These are phyloP conservation scores for Fusarium miscanthi DNA, from an alignment of 2,329 filamentous ascomycete species.

Conservation along the genomic window DNA sequence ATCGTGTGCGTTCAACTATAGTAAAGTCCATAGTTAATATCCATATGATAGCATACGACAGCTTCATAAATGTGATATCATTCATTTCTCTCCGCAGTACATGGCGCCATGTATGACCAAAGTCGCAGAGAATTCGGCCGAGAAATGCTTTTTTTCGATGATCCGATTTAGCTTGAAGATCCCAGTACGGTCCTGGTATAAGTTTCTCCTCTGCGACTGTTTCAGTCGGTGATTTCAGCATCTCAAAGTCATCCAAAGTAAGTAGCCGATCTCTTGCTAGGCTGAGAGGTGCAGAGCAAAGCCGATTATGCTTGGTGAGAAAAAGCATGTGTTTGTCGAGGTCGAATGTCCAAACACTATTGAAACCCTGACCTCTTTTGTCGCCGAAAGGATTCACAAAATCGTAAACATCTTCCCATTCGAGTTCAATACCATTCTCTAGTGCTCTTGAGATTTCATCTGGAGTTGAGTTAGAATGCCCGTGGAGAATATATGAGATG, in stretches of 20 bases:
- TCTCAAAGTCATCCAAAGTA: conserved; percentile 28
- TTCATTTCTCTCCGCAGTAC: conserved; percentile 31
- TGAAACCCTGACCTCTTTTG: neutral
- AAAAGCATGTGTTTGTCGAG: neutral
- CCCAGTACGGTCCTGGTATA: conserved; percentile 27
- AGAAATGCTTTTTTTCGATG: conserved; percentile 22
- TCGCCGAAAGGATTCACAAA: neutral
- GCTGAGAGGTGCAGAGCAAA: conserved; percentile 6
- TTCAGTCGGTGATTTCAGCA: neutral
- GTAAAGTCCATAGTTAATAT: neutral
- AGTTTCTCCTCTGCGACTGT: neutral
- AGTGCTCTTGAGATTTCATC: neutral
- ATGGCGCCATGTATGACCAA: conserved; percentile 38
- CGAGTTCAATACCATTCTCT: neutral
- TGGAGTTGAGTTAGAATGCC: neutral
- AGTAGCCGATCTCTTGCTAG: conserved; percentile 22
- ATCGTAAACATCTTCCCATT: neutral
- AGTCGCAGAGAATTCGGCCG: conserved; percentile 25
- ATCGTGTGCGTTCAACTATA: neutral
- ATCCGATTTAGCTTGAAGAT: conserved; percentile 4
- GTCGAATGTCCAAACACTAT: conserved; percentile 10
- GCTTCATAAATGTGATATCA: conserved; percentile 23
- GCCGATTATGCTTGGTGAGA: neutral
- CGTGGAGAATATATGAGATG: no score
- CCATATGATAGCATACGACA: conserved; percentile 33